Percentiles rank a stretch among this genome's conserved stretches.
Evolutionary conservation across 176 grass and related monocot species (phyloP).

Genomic region (Bonia amplexicaulis): DNA sequence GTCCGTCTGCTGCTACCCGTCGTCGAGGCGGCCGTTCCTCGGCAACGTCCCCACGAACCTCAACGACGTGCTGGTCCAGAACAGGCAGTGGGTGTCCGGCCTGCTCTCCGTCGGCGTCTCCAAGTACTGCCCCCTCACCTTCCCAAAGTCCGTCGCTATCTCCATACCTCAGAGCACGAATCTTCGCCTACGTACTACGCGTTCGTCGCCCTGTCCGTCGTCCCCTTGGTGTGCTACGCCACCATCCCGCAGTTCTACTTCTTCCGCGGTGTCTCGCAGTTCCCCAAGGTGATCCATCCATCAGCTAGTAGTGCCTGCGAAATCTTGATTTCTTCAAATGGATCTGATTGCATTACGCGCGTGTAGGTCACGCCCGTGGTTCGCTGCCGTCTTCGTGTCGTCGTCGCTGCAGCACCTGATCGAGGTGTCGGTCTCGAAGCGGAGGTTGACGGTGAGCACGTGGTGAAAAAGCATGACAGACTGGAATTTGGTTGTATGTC

Average conservation of each 20-base stretch:
- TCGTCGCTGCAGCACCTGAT: conserved; percentile 36
- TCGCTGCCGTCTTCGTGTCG: conserved; percentile 30
- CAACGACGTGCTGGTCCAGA: conserved; percentile 58
- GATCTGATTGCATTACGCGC: not conserved
- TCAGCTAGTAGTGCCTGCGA: not conserved
- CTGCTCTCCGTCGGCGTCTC: conserved; percentile 54
- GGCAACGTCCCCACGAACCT: conserved; percentile 55
- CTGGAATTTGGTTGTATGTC: no score
- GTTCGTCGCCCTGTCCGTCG: conserved; percentile 21
- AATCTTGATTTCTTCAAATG: not conserved
- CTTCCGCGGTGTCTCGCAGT: conserved; percentile 33
- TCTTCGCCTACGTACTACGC: conserved; percentile 39
- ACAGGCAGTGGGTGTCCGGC: conserved; percentile 59
- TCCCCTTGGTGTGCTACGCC: conserved; percentile 54
- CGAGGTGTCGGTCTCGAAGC: conserved; percentile 29
- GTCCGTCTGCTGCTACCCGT: conserved; percentile 49
- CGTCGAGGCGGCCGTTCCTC: conserved; percentile 38
- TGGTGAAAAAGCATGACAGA: conserved; percentile 27
- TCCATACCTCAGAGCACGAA: conserved; percentile 43
- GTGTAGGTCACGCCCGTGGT: not conserved
- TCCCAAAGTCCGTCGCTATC: not conserved
- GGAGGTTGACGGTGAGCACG: not conserved
- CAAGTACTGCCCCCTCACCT: conserved; percentile 40
- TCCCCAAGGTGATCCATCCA: not conserved
- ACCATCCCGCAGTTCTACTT: conserved; percentile 45